A percentile compares a stretch with the other conserved stretches of the same genome.
phyloP scores from a whole-genome alignment of 805 yeast genomes.

The Wickerhamiella nectarea region DNA sequence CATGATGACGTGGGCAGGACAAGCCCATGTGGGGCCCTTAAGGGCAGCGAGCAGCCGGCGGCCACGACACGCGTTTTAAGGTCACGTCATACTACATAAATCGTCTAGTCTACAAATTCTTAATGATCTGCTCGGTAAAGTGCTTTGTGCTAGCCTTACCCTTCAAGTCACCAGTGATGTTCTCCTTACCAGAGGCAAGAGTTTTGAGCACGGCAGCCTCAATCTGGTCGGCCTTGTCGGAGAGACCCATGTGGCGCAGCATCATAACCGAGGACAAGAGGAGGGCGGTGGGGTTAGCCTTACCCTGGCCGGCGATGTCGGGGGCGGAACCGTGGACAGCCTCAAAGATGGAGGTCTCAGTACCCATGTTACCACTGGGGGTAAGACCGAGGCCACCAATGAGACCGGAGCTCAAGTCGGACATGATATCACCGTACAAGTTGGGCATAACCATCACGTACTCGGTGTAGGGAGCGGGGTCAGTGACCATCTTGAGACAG shows the following conservation, averaged over 20 bases:
- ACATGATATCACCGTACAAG: conserved; percentile 97
- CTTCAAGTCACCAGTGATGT: conserved; percentile 92
- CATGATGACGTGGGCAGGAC: conserved; percentile 17
- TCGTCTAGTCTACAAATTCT: conserved; percentile 39
- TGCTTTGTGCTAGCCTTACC: conserved; percentile 81
- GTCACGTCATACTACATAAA: background rate
- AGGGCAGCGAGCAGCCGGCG: no score
- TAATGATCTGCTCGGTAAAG: conserved; percentile 85
- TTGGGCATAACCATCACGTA: conserved; percentile 98
- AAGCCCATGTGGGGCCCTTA: no score
- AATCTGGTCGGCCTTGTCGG: conserved; percentile 66
- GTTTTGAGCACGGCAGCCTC: conserved; percentile 76
- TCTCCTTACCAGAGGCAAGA: conserved; percentile 88
- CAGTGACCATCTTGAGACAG: conserved; percentile 75
- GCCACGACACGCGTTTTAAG: no score
- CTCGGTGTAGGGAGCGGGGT: conserved; percentile 76
- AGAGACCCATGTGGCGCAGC: conserved; percentile 96
- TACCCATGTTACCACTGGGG: conserved; percentile 99
- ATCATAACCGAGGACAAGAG: conserved; percentile 94
- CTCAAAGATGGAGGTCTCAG: conserved; percentile 93
- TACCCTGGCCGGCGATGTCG: conserved; percentile 96
- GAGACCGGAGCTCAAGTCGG: conserved; percentile 93
- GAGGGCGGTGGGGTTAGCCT: conserved; percentile 97
- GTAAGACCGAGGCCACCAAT: conserved; percentile 98
- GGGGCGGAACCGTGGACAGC: conserved; percentile 99